Conservation (phyloP, 805 yeast species). For the Monosporozyma yasuniensis region DNA sequence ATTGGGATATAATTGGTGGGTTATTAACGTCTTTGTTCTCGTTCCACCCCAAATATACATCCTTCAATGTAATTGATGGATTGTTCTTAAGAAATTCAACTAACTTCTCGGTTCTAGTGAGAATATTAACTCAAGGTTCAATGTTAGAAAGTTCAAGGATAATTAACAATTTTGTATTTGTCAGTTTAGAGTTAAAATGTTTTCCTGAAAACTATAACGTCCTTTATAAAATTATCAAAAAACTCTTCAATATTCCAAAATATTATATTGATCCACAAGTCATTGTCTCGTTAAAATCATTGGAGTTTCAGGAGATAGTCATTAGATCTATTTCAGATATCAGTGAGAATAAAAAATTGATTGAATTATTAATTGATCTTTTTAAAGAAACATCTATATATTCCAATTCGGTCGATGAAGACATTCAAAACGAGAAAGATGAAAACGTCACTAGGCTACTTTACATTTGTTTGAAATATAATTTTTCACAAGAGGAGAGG, state of each 20-base stretch:
- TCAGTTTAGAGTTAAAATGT: constrained; percentile 12
- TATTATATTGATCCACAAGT: constrained; percentile 6
- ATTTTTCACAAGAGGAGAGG: constrained; percentile 7
- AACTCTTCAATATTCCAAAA: constrained; percentile 6
- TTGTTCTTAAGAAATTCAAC: constrained; percentile 10
- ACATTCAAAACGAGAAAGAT: constrained; percentile 2
- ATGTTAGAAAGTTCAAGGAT: constrained; percentile 13
- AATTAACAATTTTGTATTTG: constrained; percentile 12
- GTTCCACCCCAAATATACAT: constrained; percentile 14
- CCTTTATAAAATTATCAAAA: constrained; percentile 9
- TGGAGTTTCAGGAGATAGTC: constrained; percentile 12
- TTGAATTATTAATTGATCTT: not conserved
- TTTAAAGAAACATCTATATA: not conserved
- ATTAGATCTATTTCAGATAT: constrained; percentile 11
- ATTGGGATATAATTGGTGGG: constrained; percentile 6
- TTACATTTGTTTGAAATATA: constrained; percentile 9
- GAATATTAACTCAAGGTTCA: constrained; percentile 9
- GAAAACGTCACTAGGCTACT: constrained; percentile 21
- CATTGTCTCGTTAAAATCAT: constrained; percentile 11
- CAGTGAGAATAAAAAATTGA: constrained; percentile 2
- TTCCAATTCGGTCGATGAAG: constrained; percentile 1
- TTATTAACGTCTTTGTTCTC: constrained; percentile 11
- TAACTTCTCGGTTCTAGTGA: constrained; percentile 7
- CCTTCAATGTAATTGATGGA: constrained; percentile 12
- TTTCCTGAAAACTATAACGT: constrained; percentile 5